These are phyloP conservation scores for Crucihimalaya himalaica DNA, from an alignment of 345 rosid species.

Conservation along the genomic window DNA sequence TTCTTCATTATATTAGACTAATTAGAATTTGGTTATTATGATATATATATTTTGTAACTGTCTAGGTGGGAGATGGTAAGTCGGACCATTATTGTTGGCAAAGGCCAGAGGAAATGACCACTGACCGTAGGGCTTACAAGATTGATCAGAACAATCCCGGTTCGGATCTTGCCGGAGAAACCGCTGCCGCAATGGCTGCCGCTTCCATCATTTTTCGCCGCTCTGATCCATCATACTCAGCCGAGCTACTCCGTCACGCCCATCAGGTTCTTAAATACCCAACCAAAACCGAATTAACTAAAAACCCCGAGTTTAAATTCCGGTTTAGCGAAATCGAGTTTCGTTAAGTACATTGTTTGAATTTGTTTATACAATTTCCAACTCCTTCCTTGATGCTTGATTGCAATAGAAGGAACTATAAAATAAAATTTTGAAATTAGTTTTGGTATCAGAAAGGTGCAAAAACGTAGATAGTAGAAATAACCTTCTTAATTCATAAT, in stretches of 20 bases:
- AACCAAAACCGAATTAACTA: not conserved
- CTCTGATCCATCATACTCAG: conserved; percentile 65
- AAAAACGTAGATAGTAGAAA: not conserved
- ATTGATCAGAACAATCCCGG: conserved; percentile 86
- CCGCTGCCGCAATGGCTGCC: conserved; percentile 97
- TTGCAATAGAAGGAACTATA: not conserved
- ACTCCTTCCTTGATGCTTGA: not conserved
- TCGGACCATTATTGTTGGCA: conserved; percentile 97
- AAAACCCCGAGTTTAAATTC: not conserved
- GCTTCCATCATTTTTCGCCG: conserved; percentile 83
- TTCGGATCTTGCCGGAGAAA: conserved; percentile 94
- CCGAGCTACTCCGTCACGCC: conserved; percentile 71
- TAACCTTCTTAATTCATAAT: not conserved
- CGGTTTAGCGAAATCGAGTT: not conserved
- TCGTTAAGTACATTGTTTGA: conserved; percentile 3
- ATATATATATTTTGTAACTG: not conserved
- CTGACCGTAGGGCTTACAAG: conserved; percentile 74
- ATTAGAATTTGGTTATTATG: not conserved
- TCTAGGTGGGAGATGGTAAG: conserved; percentile 92
- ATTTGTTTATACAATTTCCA: not conserved
- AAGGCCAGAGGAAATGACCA: conserved; percentile 98
- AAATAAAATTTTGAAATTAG: not conserved
- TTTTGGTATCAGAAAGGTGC: not conserved
- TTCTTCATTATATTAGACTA: not conserved
- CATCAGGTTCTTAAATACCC: conserved; percentile 51